Evolutionary conservation across 176 grass and related monocot genomes (phyloP).

Genomic region (Aegilops tauschii): DNA sequence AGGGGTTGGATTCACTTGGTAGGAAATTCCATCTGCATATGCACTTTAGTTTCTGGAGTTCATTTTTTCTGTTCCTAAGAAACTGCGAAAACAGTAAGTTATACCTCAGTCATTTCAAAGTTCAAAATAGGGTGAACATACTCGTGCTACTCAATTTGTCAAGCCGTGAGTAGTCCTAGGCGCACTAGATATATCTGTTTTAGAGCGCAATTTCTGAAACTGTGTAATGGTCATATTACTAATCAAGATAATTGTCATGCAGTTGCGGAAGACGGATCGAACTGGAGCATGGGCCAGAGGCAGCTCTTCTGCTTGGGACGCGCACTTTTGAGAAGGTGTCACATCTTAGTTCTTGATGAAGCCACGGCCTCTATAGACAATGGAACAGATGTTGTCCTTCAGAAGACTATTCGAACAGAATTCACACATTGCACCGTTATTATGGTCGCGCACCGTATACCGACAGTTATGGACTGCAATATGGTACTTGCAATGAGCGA

Average conservation of each 20-base stretch:
- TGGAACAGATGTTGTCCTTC: constrained; percentile 84
- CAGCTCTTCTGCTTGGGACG: constrained; percentile 90
- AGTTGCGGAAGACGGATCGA: constrained; percentile 87
- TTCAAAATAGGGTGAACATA: not conserved
- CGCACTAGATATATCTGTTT: not conserved
- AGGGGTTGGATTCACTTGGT: constrained; percentile 77
- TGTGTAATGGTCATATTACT: not conserved
- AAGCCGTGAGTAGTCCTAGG: not conserved
- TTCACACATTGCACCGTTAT: constrained; percentile 80
- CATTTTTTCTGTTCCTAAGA: not conserved
- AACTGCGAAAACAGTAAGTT: not conserved
- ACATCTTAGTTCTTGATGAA: constrained; percentile 81
- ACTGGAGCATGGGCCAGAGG: constrained; percentile 99
- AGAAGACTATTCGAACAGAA: constrained; percentile 75
- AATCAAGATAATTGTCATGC: not conserved
- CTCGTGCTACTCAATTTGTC: not conserved
- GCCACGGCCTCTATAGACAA: constrained; percentile 91
- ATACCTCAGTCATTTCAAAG: not conserved
- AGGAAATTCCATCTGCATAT: not conserved
- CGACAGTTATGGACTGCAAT: constrained; percentile 79
- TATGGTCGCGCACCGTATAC: constrained; percentile 82
- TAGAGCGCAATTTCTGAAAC: not conserved
- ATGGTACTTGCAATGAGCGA: constrained; percentile 84
- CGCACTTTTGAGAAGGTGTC: constrained; percentile 63
- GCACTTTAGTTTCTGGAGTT: not conserved